A percentile compares a stretch with the other conserved stretches of the same genome.
Conservation (phyloP, 257 asterid species). For the Solanum chmielewskii region DNA sequence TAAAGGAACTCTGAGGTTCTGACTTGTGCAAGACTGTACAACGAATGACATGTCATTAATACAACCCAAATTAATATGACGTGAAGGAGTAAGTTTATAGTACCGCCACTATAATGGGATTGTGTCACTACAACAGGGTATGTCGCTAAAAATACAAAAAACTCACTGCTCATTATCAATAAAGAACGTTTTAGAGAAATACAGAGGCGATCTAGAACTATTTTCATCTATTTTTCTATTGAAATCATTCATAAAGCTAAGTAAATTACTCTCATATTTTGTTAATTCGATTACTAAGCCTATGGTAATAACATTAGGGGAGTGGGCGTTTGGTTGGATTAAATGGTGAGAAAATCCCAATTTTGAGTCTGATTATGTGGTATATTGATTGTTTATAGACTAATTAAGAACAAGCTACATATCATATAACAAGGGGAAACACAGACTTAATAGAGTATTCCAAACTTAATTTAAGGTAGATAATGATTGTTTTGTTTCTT, state of each 20-base stretch:
- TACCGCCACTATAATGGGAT: background rate
- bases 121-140: background rate
- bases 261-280: background rate
- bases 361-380: background rate
- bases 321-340: background rate
- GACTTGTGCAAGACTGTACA: too few species aligned
- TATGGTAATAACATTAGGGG: background rate
- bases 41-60: background rate
- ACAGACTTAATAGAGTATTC: background rate
- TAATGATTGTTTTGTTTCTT: background rate
- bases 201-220: background rate
- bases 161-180: background rate
- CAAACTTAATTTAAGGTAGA: background rate
- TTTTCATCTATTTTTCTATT: too few species aligned
- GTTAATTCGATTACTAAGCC: background rate
- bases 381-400: too few species aligned
- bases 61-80: background rate
- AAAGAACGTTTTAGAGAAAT: background rate
- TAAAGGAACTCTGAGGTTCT: too few species aligned
- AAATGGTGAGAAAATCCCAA: background rate
- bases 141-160: background rate
- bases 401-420: background rate
- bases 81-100: too few species aligned
- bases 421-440: background rate
- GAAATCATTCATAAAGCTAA: background rate